Base-by-base conservation (phyloP, 2,329 filamentous ascomycete species). In the Nannizziopsis arthrosporioides region DNA sequence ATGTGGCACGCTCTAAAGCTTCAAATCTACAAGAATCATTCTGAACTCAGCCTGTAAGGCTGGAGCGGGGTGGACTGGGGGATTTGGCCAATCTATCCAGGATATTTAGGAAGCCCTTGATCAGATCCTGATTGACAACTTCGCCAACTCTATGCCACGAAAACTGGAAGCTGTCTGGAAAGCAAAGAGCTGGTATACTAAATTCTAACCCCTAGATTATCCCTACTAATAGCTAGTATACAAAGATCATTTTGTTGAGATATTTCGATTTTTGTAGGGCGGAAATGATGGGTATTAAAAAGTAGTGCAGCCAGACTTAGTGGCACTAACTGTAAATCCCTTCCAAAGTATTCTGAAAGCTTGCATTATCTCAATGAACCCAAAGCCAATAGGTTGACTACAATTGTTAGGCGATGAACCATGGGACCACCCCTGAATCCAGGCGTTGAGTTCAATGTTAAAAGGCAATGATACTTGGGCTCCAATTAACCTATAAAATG, bases 1-100 rank as follows among this genome's bases (percentile, higher is more conserved):
- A 32, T 54, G 1, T 56, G 49, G 49, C 42, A 47, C 18, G 41
- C 47, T 5, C 41, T 57, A 19, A 57, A 57, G 44, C 18, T n/a
- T 38, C 17, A 44, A 27, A 15, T 41, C 7, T 51, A 42, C 43
- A 30, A 43, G 31, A 30, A 47, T 10, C 12, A 47, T 17, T 5
- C 38, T 19, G 27, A 51, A n/a, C 32, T 51, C 12, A 5, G 31
- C 18, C 12, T 42, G 15, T 12, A 19, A 27, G 37, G 37, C 19
- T 5, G 30, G 9, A 37, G 37, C 34, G 30, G 35, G 18, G n/a
- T 17, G 12, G 37, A 39, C 22, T 39, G 31, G 12, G 11, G 6
- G 9, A n/a, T 34, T 51, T 31, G n/a, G 12, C 12, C 15, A 37
- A 14, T 17, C n/a, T 27, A 15, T 35, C 11, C 27, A 47, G 19